Evolutionary conservation across 305 asterid species (phyloP).

Genomic region (Rubia balearica): DNA sequence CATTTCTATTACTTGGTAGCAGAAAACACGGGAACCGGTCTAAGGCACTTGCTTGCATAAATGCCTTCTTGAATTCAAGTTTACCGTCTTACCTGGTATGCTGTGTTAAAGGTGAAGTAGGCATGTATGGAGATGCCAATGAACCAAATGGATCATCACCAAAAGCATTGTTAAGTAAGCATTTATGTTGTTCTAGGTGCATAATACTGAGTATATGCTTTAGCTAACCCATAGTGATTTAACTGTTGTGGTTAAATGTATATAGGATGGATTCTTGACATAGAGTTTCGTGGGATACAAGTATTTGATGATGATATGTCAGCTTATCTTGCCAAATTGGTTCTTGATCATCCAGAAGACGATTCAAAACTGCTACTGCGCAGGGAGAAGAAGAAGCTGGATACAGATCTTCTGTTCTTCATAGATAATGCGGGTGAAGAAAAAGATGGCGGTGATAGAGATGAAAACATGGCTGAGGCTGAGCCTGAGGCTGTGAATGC

Average conservation of each 20-base stretch:
- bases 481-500: conserved; percentile 35
- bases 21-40: conserved; percentile 43
- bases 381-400: conserved; percentile 23
- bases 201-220: background rate
- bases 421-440: conserved; percentile 52
- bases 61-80: conserved; percentile 49
- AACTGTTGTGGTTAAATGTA: background rate
- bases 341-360: conserved; percentile 29
- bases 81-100: conserved; percentile 37
- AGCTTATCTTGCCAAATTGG: conserved; percentile 33
- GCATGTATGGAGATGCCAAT: conserved; percentile 23
- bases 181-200: background rate
- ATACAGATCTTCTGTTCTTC: conserved; percentile 44
- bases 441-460: conserved; percentile 27
- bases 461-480: conserved; percentile 25
- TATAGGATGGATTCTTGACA: conserved; percentile 55
- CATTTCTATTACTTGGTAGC: conserved; percentile 21
- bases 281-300: conserved; percentile 52
- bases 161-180: conserved; percentile 51
- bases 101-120: conserved; percentile 37
- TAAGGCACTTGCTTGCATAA: conserved; percentile 39
- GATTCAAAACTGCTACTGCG: conserved; percentile 25
- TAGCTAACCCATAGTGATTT: background rate
- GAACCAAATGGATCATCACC: conserved; percentile 59
- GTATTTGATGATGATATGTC: conserved; percentile 49